phyloP scores from a whole-genome alignment of 768 basidiomycete genomes.

The Suillus spraguei region DNA sequence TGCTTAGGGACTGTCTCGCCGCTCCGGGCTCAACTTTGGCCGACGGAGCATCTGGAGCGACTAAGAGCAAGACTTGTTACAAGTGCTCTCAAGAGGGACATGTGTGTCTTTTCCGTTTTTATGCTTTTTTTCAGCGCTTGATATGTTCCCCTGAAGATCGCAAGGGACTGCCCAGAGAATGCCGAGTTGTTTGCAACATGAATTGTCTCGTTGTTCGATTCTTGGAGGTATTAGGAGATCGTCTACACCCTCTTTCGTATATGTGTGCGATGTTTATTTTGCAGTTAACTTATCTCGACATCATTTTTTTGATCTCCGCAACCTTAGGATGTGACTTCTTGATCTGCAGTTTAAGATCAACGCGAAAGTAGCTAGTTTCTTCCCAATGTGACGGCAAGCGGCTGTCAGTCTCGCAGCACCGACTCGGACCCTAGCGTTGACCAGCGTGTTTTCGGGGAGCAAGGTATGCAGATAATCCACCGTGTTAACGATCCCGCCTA shows the following conservation, averaged over 20 bases:
- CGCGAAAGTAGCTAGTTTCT: not conserved
- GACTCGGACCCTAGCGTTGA: not conserved
- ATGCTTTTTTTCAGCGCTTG: conserved; percentile 4
- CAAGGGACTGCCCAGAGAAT: conserved; percentile 64
- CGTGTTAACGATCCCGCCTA: not conserved
- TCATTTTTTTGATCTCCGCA: conserved; percentile 14
- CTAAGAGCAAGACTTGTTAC: conserved; percentile 82
- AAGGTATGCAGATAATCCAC: not conserved
- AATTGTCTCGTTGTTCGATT: conserved; percentile 20
- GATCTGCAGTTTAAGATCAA: conserved; percentile 8
- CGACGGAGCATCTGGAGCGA: conserved; percentile 49
- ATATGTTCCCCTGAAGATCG: conserved; percentile 45
- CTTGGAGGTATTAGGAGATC: conserved; percentile 15
- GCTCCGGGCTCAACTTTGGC: conserved; percentile 56
- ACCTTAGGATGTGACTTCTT: conserved; percentile 6
- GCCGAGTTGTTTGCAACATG: conserved; percentile 53
- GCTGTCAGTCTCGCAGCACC: not conserved
- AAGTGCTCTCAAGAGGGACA: conserved; percentile 89
- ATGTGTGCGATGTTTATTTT: conserved; percentile 19
- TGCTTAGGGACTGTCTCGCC: conserved; percentile 77
- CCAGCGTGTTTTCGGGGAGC: not conserved
- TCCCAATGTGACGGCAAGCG: not conserved
- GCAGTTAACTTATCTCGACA: conserved; percentile 17
- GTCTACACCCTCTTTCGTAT: conserved; percentile 22
- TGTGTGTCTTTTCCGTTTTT: conserved; percentile 47